Conservation (phyloP, 1,284 basidiomycete species). For the Athelia psychrophila region DNA sequence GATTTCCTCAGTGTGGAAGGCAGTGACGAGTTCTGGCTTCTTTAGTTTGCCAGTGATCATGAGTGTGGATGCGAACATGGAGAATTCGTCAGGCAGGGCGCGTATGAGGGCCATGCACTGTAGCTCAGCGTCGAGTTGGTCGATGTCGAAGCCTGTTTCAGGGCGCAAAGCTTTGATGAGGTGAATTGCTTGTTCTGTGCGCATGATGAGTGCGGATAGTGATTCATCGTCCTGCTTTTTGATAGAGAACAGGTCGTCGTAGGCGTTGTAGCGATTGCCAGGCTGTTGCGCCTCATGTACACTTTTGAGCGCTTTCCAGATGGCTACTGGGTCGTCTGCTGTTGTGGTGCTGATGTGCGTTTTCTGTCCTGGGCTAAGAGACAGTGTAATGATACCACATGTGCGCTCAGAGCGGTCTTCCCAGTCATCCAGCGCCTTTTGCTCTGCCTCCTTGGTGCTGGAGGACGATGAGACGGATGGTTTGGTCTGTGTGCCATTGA, state of each 20-base stretch:
- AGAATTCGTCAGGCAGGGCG: slow-evolving; percentile 15
- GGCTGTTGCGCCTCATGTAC: slow-evolving; percentile 8
- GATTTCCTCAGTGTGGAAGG: slow-evolving; percentile 7
- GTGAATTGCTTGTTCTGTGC: not conserved
- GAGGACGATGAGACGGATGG: too few relatives aligned
- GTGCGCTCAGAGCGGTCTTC: too few relatives aligned
- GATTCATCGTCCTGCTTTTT: not conserved
- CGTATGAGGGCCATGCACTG: slow-evolving; percentile 18
- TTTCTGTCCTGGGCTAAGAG: slow-evolving; percentile 1
- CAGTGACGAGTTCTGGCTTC: not conserved
- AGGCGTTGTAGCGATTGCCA: slow-evolving; percentile 6
- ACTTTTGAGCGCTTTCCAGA: slow-evolving; percentile 2
- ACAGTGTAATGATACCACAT: too few relatives aligned
- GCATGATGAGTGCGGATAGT: slow-evolving; percentile 1
- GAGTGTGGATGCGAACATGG: slow-evolving; percentile 14
- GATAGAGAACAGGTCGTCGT: slow-evolving; percentile 8
- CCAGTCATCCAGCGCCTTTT: too few relatives aligned
- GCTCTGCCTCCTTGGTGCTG: too few relatives aligned
- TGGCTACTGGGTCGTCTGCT: slow-evolving; percentile 3
- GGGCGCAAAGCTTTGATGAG: slow-evolving; percentile 2
- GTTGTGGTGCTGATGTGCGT: slow-evolving; percentile 4
- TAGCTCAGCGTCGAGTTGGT: slow-evolving; percentile 18
- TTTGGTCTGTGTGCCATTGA: too few relatives aligned
- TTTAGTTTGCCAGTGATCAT: slow-evolving; percentile 9
- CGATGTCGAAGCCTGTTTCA: slow-evolving; percentile 11